Base-by-base conservation (phyloP, 2,329 filamentous ascomycete species). In the Sclerotinia nivalis region DNA sequence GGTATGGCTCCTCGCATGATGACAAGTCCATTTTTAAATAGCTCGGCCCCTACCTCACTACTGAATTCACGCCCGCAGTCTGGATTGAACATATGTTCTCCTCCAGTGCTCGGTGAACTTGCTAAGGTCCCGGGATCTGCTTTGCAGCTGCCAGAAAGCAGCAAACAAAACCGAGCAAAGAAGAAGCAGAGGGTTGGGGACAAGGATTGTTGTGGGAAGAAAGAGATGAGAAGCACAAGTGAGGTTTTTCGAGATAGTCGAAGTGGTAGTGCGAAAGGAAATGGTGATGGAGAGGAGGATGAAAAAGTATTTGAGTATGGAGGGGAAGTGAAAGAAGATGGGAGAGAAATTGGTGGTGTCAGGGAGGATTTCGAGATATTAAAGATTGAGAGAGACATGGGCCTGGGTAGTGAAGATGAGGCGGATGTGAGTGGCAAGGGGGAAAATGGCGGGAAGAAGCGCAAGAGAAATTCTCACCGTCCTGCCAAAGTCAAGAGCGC, bases 371-470 rank as follows among this genome's bases (percentile, higher is more conserved):
- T 34, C 5, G 56, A 25, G 34, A 43, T 20, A 59, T 43, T 13
- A 40, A 34, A 28, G 13, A 7, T 40, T 40, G n/a, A 28, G 6
- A 10, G 22, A 18, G 56, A 6, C 5, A 22, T 22, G 2, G n/a
- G 8, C 9, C 2, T 4, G 1, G 13, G 13, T 10, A 7, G 55
- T 4, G 20, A 20, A 40, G 20, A n/a, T n/a, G n/a, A 22, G 22
- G 13, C 4, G 15, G 7, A 59, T 2, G 10, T n/a, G 1, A 7
- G 8, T 2, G 4, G 1, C 15, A 5, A 4, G 3, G 37, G 13
- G 34, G 2, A 40, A 2, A 18, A n/a, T 59, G 34, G 34, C 7
- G 22, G 55, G 2, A 59, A 59, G 37, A 59, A 40, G 34, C 34
- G 55, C 13, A 59, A 59, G 55, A 59, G 34, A 20, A 20, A 56